Base-by-base conservation (phyloP, 352 stramenopile species). In the Pythium plurisporium region DNA sequence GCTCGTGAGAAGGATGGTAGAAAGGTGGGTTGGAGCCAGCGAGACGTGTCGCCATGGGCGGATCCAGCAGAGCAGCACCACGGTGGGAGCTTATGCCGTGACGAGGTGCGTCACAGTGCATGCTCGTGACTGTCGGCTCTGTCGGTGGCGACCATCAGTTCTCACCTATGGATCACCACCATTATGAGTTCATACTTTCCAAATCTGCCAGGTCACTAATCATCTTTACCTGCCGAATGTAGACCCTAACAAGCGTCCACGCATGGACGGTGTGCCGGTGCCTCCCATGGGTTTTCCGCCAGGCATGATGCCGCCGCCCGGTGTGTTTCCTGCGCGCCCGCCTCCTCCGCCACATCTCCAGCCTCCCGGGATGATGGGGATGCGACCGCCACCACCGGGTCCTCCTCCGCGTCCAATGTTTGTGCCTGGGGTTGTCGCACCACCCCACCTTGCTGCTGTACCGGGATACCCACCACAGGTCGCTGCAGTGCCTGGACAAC, bases 331-430 rank as follows among this genome's bases (percentile, higher is more conserved):
- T 37, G 58, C 53, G 27, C 65, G 62, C 2, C 72, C 75, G 2
- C 72, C 67, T 11, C 80, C 77, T 31, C 74, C 67, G 5, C 65
- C 70, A 36, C 79, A 78, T 59, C 72, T 77, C 55, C 74, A 75
- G 64, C 55, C 64, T 15, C 74, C 71, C 31, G 67, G 68, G 3
- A 76, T 80, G 61, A 66, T 83, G 53, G 59, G 61, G 4, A 84
- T 89, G 68, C 63, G 67, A 5, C 80, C 81, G 37, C 79, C 73
- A 8, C 77, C 74, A 19, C 65, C 62, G 10, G 69, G 67, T 25
- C 64, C 58, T 34, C 73, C 71, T 8, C 64, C 64, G 2, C 60
- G 57, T 8, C 73, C 67, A 33, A 62, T 70, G 26, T 77, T 88
- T 60, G 62, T 55, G 6, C 67, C 63, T 53, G 69, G 62, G 59